Evolutionary conservation across 106 monocot species (phyloP), one percentile per base, ranked within the genome.

Genomic region (Gastrodia elata): DNA sequence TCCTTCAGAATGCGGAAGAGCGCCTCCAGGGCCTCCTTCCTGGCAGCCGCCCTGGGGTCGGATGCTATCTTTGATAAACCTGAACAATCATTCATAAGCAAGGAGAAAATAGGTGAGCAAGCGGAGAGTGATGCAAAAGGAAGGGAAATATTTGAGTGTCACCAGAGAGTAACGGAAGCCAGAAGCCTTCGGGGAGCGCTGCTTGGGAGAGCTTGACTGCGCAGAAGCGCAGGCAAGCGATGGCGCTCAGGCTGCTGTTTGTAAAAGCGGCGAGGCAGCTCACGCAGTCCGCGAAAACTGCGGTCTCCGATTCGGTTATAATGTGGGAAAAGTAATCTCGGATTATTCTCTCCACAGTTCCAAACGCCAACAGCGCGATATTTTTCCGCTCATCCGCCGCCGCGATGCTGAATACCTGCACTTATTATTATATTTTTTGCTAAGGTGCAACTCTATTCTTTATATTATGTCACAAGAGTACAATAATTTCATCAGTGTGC

Each of bases 141-240:
- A n/a, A n/a, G n/a, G n/a, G n/a, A n/a, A n/a, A n/a, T n/a, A n/a
- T n/a, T n/a, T n/a, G n/a, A n/a, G n/a, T n/a, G n/a, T 40, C 84
- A 98, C 98, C 98, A 75, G 86, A 65, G 74, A 98, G 98, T 59
- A 98, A 78, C 68, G 98, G 91, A 59, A 93, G 83, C 98, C 98
- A 98, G 46, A 86, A 98, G 73, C 74, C 83, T 71, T 84, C 84
- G 64, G 82, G 65, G 73, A 98, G 81, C 37, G 84, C 92, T 57
- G 86, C 97, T 79, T 98, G 93, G 27, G 93, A 93, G 75, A 98
- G 90, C 64, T 98, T 98, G 65, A 88, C 93, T 76, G 98, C 98
- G 82, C 93, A 98, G 78, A 93, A 93, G n/a, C 98, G 87, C 76
- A 93, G 90, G 80, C 93, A 98, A 33, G 93, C 98, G 80, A 98